Conservation (phyloP, 1,284 basidiomycete species). For the Ustilago loliicola region DNA sequence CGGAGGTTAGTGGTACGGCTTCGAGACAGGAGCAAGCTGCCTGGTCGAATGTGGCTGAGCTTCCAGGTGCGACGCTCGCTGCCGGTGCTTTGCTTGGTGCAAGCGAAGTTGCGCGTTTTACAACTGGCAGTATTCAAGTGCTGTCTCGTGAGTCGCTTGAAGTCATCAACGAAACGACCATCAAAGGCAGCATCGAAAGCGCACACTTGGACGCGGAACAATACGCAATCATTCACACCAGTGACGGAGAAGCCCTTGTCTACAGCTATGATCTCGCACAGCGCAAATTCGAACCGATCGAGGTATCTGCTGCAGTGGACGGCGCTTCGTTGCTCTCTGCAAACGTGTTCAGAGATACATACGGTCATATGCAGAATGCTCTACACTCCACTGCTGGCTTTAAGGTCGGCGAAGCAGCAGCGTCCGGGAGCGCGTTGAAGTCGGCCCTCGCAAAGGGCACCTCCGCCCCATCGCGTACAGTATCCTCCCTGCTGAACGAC, state of each 20-base stretch:
- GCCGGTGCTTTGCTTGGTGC: conserved; percentile 27
- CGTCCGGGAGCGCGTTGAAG: neutral
- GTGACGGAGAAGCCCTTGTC: conserved; percentile 23
- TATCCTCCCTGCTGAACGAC: conserved; percentile 20
- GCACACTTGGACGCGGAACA: conserved; percentile 38
- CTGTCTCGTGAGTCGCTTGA: conserved; percentile 23
- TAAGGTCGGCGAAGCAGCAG: neutral
- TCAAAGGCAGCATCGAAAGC: conserved; percentile 14
- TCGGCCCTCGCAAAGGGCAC: neutral
- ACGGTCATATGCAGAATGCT: conserved; percentile 16
- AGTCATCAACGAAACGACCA: conserved; percentile 19
- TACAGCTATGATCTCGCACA: conserved; percentile 12
- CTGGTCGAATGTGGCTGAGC: conserved; percentile 15
- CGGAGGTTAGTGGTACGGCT: neutral
- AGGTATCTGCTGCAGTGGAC: conserved; percentile 1
- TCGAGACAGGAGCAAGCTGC: neutral
- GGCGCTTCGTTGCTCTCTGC: conserved; percentile 15
- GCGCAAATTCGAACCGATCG: conserved; percentile 18
- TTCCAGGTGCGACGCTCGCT: conserved; percentile 13
- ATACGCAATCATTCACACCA: conserved; percentile 31
- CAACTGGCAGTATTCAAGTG: conserved; percentile 21
- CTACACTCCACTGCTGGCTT: neutral
- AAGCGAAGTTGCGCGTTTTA: conserved; percentile 24
- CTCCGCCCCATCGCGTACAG: neutral
- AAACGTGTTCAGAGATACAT: conserved; percentile 37